Evolutionary conservation across 2,329 filamentous ascomycete species (phyloP), one percentile per base, ranked within the genome.

Genomic region (Xylariales sp.): DNA sequence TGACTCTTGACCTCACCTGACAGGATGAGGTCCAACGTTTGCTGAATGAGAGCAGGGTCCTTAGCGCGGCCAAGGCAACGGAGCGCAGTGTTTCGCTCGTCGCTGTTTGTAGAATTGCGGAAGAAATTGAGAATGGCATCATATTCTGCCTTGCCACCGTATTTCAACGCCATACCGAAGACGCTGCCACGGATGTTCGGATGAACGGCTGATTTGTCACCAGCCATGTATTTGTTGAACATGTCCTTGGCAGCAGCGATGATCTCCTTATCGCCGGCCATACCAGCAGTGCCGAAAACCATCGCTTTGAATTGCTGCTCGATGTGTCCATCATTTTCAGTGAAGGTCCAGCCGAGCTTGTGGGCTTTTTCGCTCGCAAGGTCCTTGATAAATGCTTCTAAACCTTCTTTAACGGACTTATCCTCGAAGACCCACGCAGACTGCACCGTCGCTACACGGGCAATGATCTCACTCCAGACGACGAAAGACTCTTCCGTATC

Each of bases 281-380:
- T 70, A 41, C 90, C 91, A 35, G 91, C 88, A 49, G 75, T 79
- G 44, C 86, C 85, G 58, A 97, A 97, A 59, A 96, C 76, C 57
- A 96, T 77, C 12, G 81, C 82, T 72, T 97, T 97, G 75, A 95
- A 94, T 60, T 96, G 90, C 62, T 95, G 89, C 60, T 90, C 75
- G 49, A 96, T 83, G 57, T 96, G 90, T 34, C 85, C 88, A 52
- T 97, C 91, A 4, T 74, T 75, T 18, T 90, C 85, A 19, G 79
- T 83, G 64, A 97, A 95, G 12, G 78, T 67, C 91, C 91, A 97
- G 42, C 91, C 91, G 30, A 94, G 66, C 56, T 89, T 78, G 60
- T 96, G 90, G 1, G 90, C 84, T 62, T 89, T 91, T 50, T 77
- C 70, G 54, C 81, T 83, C 42, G 87, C 77, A 16, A 97, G 74